Conservation (phyloP, 1,284 basidiomycete genomes). For the Ustilago xerochloae region DNA sequence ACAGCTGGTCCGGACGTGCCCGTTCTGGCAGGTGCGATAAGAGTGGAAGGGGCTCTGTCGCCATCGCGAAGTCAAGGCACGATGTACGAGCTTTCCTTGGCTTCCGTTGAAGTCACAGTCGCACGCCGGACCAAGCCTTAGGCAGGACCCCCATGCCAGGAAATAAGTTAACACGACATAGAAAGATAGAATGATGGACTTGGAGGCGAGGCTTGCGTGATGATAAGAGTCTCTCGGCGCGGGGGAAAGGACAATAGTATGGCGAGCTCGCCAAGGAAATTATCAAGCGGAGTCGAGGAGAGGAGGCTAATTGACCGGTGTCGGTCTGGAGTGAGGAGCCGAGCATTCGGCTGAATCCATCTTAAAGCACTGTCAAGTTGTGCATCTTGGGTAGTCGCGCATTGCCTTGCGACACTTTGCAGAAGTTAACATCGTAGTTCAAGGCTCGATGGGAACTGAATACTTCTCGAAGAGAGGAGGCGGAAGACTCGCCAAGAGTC, state of each 20-base stretch:
- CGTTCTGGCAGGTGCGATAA: background rate
- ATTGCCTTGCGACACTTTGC: background rate
- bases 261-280: background rate
- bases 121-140: background rate
- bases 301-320: background rate
- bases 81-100: background rate
- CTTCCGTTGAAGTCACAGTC: background rate
- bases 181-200: conserved; percentile 12
- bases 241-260: background rate
- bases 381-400: background rate
- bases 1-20: no score
- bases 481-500: no score
- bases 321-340: background rate
- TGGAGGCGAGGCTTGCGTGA: conserved; percentile 11
- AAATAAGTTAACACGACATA: background rate
- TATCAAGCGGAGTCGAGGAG: background rate
- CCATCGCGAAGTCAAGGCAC: conserved; percentile 18
- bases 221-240: background rate
- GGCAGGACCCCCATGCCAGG: background rate
- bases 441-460: no score
- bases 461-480: no score
- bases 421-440: background rate
- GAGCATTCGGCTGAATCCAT: background rate
- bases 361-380: background rate
- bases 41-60: conserved; percentile 1